Evolutionary conservation across 2,329 filamentous ascomycete genomes (phyloP), one percentile per base, ranked within the genome.

Genomic region (Clonostachys byssicola): DNA sequence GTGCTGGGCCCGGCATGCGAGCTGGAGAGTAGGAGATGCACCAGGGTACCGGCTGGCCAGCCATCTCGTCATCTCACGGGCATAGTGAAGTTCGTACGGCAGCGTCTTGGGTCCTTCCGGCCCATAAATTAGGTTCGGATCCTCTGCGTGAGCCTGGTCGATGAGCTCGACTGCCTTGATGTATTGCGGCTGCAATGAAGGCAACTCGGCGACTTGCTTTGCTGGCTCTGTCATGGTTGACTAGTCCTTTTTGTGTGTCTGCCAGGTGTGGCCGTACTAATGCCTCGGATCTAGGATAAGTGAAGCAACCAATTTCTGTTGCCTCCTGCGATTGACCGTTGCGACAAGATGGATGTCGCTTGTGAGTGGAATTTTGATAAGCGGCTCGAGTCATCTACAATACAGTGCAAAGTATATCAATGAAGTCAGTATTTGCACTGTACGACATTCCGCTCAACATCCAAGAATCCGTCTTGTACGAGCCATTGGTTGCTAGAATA

Each of bases 1-100:
- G 65, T 95, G 90, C 64, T 95, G 90, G 12, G 89, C 89, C 54
- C 89, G 84, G 54, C 91, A 86, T 16, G 90, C 90, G 42, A 94
- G 74, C 52, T 81, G 81, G 46, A 95, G 74, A 20, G 80, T 67
- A 2, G 85, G 83, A 3, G 85, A 82, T 2, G 89, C 83, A 30
- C 72, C 55, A 0, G 88, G 82, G 9, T 68, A 67, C 51, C 83
- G 80, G 14, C 75, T 67, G 9, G 72, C 61, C 34, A 95, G 83
- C 75, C 88, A 94, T 34, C 72, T 68, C 44, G 86, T 89, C 86
- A 92, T 92, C 65, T 89, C 83, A 44, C 77, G 75, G 7, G 89
- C 88, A 62, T 95, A 95, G 70, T 90, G 83, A 2, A 92, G 81
- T 67, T 95, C 90, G 66, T 89, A 91, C 1, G 89, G 86, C 2